Percentiles rank a stretch among this genome's conserved stretches.
phyloP scores from a whole-genome alignment of 139 green algal genomes.

The Tetradesmus lagerheimii region DNA sequence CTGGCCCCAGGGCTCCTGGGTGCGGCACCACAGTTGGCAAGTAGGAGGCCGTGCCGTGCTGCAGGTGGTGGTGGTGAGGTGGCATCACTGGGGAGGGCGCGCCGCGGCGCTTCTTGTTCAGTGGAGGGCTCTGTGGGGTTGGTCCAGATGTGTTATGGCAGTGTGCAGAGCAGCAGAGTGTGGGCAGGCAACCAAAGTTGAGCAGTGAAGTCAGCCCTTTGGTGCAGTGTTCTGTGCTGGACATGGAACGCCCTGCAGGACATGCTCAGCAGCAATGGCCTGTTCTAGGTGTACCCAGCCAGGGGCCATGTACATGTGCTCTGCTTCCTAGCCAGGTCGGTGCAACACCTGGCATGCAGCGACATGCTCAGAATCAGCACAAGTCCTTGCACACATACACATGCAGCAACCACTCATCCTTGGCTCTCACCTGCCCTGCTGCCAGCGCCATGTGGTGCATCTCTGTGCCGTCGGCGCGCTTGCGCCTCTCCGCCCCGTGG shows the following conservation, averaged over 20 bases:
- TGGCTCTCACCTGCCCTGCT: neutral
- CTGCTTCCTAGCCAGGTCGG: neutral
- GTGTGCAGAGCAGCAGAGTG: neutral
- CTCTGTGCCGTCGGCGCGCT: neutral
- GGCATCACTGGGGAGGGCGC: conserved; percentile 13
- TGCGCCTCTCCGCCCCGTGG: neutral
- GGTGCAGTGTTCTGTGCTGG: too few relatives aligned
- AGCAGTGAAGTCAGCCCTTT: too few relatives aligned
- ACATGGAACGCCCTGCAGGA: too few relatives aligned
- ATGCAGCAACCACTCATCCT: neutral
- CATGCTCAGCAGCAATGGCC: too few relatives aligned
- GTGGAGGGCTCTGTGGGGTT: neutral
- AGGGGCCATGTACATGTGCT: too few relatives aligned
- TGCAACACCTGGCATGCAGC: neutral
- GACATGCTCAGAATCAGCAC: too few relatives aligned
- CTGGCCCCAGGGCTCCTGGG: conserved; percentile 21
- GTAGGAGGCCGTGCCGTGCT: conserved; percentile 18
- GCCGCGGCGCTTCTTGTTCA: conserved; percentile 16
- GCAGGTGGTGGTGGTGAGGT: conserved; percentile 7
- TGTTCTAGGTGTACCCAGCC: too few relatives aligned
- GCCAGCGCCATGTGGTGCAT: neutral
- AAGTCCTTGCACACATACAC: too few relatives aligned
- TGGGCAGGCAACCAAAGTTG: too few relatives aligned
- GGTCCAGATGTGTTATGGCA: neutral
- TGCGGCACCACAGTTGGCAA: conserved; percentile 22